phyloP scores from a whole-genome alignment of 2,329 filamentous ascomycete species.

The Parastagonospora avenae region DNA sequence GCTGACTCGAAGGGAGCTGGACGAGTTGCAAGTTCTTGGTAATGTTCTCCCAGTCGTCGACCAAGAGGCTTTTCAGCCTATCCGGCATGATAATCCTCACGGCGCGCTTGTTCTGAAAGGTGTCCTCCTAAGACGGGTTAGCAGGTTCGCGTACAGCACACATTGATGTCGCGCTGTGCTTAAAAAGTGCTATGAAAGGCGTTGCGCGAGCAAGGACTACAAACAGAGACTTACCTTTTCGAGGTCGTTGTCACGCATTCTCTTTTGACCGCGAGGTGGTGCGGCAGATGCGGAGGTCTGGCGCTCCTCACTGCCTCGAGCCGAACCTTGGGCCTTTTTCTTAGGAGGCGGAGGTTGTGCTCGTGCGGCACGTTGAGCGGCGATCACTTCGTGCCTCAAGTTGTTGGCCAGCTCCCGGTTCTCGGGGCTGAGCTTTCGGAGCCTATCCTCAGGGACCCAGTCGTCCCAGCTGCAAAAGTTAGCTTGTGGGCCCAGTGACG shows the following conservation, averaged over 20 bases:
- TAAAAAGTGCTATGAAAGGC: background rate
- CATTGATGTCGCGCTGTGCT: background rate
- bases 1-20: constrained; percentile 75
- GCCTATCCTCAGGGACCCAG: constrained; percentile 92
- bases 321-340: constrained; percentile 64
- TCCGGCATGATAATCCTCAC: constrained; percentile 88
- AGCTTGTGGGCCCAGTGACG: background rate
- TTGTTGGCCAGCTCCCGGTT: constrained; percentile 86
- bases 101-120: constrained; percentile 80
- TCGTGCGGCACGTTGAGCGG: constrained; percentile 57
- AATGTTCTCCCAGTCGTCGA: constrained; percentile 98
- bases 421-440: constrained; percentile 92
- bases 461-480: constrained; percentile 78
- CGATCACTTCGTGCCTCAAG: constrained; percentile 71
- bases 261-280: constrained; percentile 70
- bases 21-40: constrained; percentile 94
- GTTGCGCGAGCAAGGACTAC: background rate
- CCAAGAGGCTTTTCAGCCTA: constrained; percentile 85
- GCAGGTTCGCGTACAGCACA: background rate
- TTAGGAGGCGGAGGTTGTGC: constrained; percentile 54
- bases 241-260: constrained; percentile 79
- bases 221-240: constrained; percentile 66
- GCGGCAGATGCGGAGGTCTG: constrained; percentile 61
- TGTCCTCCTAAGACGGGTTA: constrained; percentile 71
- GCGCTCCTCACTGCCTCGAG: constrained; percentile 78